Conservation (phyloP, 768 basidiomycete genomes). For the Lenzites betulinus region DNA sequence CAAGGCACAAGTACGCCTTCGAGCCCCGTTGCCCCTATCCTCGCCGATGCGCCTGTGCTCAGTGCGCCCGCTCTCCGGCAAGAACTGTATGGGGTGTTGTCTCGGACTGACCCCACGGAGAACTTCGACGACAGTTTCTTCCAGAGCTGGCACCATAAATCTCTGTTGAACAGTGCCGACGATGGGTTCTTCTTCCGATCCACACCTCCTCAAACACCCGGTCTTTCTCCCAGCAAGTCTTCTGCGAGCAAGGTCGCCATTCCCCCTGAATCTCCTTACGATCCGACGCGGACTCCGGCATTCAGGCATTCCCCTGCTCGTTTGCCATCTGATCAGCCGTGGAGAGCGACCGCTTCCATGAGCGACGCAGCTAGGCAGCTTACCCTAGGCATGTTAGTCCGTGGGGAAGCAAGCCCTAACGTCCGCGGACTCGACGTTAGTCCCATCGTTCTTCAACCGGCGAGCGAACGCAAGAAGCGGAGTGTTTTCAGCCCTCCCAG, state of each 20-base stretch:
- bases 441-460: constrained; percentile 34
- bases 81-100: background rate
- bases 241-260: constrained; percentile 15
- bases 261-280: constrained; percentile 71
- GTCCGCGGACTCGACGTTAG: constrained; percentile 37
- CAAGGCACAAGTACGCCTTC: background rate
- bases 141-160: background rate
- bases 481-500: constrained; percentile 42
- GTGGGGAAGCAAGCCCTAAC: constrained; percentile 47
- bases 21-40: background rate
- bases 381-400: constrained; percentile 64
- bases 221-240: constrained; percentile 25
- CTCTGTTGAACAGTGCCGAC: background rate
- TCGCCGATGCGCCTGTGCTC: background rate
- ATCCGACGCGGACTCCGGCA: constrained; percentile 72
- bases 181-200: background rate
- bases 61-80: background rate
- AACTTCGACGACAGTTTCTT: background rate
- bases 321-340: constrained; percentile 77
- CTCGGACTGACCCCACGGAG: background rate
- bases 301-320: constrained; percentile 78
- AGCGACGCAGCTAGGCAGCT: constrained; percentile 49
- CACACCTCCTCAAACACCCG: constrained; percentile 31
- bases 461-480: constrained; percentile 37
- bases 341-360: constrained; percentile 66